Base-by-base conservation (phyloP, 1,139 yeast genomes). In the Yueomyces sp. region DNA sequence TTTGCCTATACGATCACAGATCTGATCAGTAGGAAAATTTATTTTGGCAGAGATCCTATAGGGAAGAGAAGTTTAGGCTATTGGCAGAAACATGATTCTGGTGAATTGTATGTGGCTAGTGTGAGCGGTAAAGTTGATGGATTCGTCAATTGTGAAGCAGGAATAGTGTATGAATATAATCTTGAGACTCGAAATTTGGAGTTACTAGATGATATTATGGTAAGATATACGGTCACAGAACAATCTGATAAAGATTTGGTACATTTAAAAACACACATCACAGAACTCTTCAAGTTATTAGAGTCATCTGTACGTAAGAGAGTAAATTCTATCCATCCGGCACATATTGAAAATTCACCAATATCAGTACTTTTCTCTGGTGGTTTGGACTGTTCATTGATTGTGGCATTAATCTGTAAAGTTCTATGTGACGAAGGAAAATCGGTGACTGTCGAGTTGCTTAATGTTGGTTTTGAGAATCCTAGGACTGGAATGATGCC, bases 381-480 rank as follows among this genome's bases (percentile, higher is more conserved):
- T 1, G 99, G 98, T 0, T 67, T 91, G 7, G 98, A 91, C 55
- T 91, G 98, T 58, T 81, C 96, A 0, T 64, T 91, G 1, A 55
- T 91, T 11, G 87, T 94, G 26, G 67, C 70, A 19, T 34, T 66
- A 41, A 48, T 61, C 4, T 60, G 63, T 45, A 51, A 52, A 40
- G 52, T 53, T 9, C 43, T 59, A 5, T 36, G 36, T 2, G 39
- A 42, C 3, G 36, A 30, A 35, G 32, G 44, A 2, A 38, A 38
- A 2, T 33, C 37, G n/a, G 25, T 38, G 38, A 52, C 51, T 0
- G 67, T 81, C 6, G 96, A 91, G 57, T 66, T 91, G n/a, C 59
- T 93, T n/a, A 89, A 91, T 44, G 98, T 93, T 3, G 95, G 95
- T 0, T 91, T 91, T 62, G 91, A 84, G 50, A 91, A 89, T 53